Conservation (phyloP, 352 stramenopile genomes). For the Phytophthora parvispora region DNA sequence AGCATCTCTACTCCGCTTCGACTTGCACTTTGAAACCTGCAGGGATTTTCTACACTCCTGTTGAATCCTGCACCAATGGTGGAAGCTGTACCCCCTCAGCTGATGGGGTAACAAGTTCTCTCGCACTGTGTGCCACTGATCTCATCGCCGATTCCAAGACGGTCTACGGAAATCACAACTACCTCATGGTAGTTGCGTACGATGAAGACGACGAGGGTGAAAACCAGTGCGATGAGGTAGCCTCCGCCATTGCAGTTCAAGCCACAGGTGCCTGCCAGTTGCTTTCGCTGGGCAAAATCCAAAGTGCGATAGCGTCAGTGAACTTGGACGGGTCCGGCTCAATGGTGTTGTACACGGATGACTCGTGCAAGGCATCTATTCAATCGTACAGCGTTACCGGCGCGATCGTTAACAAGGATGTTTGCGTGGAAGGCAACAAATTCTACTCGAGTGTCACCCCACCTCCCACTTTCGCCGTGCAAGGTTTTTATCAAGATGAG, state of each 20-base stretch:
- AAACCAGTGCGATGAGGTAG: not conserved
- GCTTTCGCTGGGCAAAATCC: not conserved
- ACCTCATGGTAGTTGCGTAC: slow-evolving; percentile 1
- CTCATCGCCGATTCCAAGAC: not conserved
- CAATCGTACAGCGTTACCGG: not conserved
- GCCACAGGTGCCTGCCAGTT: not conserved
- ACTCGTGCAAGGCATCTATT: not conserved
- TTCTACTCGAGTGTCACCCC: slow-evolving; percentile 4
- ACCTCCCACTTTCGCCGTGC: not conserved
- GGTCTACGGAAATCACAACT: not conserved
- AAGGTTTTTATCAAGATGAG: slow-evolving; percentile 1
- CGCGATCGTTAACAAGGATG: not conserved
- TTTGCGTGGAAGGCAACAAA: not conserved
- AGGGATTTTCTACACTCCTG: not conserved
- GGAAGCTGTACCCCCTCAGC: not conserved
- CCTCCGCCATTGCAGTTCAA: not conserved
- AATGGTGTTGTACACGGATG: not conserved
- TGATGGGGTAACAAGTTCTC: not conserved
- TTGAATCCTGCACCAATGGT: not conserved
- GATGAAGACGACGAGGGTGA: slow-evolving; percentile 1
- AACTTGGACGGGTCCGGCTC: slow-evolving; percentile 2
- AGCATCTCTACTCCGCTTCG: slow-evolving; percentile 1
- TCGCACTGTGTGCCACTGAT: not conserved
- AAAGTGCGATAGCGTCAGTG: not conserved
- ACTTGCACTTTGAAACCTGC: not conserved